Evolutionary conservation across 1,139 yeast genomes (phyloP).

Genomic region (Saccharomyces pastorianus): DNA sequence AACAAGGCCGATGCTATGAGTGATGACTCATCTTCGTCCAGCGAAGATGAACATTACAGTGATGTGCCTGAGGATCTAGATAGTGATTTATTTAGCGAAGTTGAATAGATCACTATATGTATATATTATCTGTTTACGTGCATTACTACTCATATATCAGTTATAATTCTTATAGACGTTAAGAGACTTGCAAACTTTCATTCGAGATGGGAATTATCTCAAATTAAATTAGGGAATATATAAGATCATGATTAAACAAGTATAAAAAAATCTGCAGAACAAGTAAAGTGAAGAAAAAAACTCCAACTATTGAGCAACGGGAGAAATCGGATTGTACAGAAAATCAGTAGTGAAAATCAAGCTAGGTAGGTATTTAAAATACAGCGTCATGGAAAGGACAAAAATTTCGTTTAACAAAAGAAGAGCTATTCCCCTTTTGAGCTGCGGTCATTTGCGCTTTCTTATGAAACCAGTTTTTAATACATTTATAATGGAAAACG

Average conservation of each 20-base stretch:
- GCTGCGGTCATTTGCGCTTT: conserved; percentile 44
- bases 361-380: neutral
- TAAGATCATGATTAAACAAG: neutral
- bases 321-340: neutral
- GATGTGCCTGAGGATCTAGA: too few species aligned
- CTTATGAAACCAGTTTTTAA: conserved; percentile 80
- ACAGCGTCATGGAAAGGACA: conserved; percentile 26
- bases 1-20: too few species aligned
- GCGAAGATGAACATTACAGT: too few species aligned
- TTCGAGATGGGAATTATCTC: neutral
- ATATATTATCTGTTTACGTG: neutral
- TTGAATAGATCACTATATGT: neutral
- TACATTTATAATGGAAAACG: conserved; percentile 85
- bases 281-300: neutral
- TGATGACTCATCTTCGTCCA: too few species aligned
- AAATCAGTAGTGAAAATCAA: neutral
- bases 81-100: too few species aligned
- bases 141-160: neutral
- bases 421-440: conserved; percentile 4
- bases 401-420: conserved; percentile 13
- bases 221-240: neutral
- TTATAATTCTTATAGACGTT: neutral
- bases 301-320: neutral
- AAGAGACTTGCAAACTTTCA: neutral
- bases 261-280: neutral